A percentile compares a stretch with the other conserved stretches of the same genome.
Conservation (phyloP, 129 eudicot genomes). For the Deinandra increscens region DNA sequence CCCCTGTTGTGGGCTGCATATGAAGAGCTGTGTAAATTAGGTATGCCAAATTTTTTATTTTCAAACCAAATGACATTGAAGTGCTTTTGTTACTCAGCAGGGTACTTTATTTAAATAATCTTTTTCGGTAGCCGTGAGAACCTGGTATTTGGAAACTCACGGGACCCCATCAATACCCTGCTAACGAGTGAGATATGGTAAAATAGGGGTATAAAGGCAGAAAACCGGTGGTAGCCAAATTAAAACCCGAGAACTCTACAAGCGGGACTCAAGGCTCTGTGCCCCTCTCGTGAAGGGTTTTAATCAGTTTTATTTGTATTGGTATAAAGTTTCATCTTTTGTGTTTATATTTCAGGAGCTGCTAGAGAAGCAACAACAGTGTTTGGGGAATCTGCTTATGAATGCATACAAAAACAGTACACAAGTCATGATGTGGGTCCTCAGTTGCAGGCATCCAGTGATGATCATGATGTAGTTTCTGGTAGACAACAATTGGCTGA, state of each 20-base stretch:
- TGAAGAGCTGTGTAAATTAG: slow-evolving; percentile 91
- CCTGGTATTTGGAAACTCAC: no score
- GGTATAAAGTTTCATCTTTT: neutral
- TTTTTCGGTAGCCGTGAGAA: neutral
- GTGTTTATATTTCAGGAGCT: slow-evolving; percentile 51
- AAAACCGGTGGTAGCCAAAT: no score
- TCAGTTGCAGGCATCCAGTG: slow-evolving; percentile 44
- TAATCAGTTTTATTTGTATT: neutral
- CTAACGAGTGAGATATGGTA: no score
- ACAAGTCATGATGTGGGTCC: slow-evolving; percentile 48
- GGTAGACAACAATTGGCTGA: slow-evolving; percentile 49
- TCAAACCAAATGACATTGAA: neutral
- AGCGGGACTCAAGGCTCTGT: no score
- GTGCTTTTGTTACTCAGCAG: slow-evolving; percentile 10
- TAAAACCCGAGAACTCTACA: no score
- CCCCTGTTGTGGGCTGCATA: slow-evolving; percentile 96
- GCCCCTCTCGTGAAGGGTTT: no score
- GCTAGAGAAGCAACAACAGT: slow-evolving; percentile 85
- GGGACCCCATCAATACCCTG: no score
- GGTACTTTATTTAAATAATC: neutral
- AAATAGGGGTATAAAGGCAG: no score
- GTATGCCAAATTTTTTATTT: slow-evolving; percentile 35
- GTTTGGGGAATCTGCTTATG: slow-evolving; percentile 82
- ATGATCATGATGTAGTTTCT: slow-evolving; percentile 48
- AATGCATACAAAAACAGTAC: slow-evolving; percentile 79